Conservation (phyloP, 2,329 filamentous ascomycete species). For the Biscogniauxia sp. region DNA sequence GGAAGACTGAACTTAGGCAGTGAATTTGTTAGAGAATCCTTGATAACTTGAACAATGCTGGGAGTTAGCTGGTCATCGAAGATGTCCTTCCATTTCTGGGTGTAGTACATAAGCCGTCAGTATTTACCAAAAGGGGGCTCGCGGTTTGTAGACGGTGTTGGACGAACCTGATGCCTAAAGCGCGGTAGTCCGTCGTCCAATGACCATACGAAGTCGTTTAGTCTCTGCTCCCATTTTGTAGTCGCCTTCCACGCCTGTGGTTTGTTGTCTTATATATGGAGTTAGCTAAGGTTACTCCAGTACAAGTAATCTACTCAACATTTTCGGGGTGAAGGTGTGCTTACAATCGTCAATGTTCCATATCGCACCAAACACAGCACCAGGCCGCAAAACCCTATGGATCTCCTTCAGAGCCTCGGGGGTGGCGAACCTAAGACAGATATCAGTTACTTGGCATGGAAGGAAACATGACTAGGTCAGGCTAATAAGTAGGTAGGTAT, state of each 20-base stretch:
- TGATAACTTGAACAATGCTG: conserved; percentile 51
- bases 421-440: conserved; percentile 62
- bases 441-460: neutral
- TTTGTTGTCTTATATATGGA: conserved; percentile 59
- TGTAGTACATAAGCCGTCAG: conserved; percentile 2
- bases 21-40: conserved; percentile 38
- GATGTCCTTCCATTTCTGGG: conserved; percentile 57
- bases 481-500: neutral
- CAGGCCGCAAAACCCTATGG: conserved; percentile 61
- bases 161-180: conserved; percentile 55
- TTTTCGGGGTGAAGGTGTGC: conserved; percentile 16
- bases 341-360: conserved; percentile 74
- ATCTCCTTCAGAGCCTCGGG: conserved; percentile 62
- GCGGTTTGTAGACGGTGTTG: neutral
- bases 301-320: neutral
- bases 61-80: conserved; percentile 59
- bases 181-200: conserved; percentile 59
- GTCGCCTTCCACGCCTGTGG: conserved; percentile 53
- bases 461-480: neutral
- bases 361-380: conserved; percentile 61
- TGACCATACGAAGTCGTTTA: conserved; percentile 58
- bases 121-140: neutral
- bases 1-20: conserved; percentile 58
- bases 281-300: conserved; percentile 9
- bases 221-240: conserved; percentile 58